These are phyloP conservation scores for Aspergillus conjunctus DNA, from an alignment of 495 filamentous ascomycete genomes.

Conservation along the genomic window DNA sequence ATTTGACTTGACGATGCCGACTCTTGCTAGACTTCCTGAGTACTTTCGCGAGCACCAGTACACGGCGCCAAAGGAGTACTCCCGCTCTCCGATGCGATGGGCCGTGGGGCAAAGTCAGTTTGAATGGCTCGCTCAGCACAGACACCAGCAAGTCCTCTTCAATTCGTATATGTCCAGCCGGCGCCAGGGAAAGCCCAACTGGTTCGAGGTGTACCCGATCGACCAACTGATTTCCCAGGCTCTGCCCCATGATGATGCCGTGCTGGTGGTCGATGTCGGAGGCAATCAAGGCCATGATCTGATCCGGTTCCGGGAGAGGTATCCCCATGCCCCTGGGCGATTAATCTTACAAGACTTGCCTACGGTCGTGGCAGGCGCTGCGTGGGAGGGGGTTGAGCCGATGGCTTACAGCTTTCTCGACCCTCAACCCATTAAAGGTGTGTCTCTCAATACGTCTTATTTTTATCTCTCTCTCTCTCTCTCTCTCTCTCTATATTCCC, in stretches of 20 bases:
- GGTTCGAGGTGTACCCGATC: conserved; percentile 44
- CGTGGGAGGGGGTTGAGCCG: conserved; percentile 27
- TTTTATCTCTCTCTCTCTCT: conserved; percentile 1
- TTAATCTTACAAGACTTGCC: conserved; percentile 41
- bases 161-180: conserved; percentile 48
- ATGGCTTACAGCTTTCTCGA: conserved; percentile 42
- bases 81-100: conserved; percentile 42
- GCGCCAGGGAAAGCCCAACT: conserved; percentile 35
- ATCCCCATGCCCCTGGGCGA: conserved; percentile 26
- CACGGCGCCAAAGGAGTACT: conserved; percentile 37
- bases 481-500: background rate
- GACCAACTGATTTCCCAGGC: conserved; percentile 26
- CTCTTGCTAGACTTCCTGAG: conserved; percentile 36
- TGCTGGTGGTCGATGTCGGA: conserved; percentile 46
- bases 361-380: conserved; percentile 28
- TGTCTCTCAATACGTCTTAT: background rate
- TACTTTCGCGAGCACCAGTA: conserved; percentile 38
- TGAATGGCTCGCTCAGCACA: conserved; percentile 40
- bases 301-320: conserved; percentile 27
- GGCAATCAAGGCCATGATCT: conserved; percentile 48
- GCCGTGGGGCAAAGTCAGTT: conserved; percentile 45
- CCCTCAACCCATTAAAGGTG: conserved; percentile 37
- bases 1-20: conserved; percentile 45
- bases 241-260: conserved; percentile 29
- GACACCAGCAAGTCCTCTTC: conserved; percentile 37